Evolutionary conservation across 768 basidiomycete species (phyloP).

Genomic region (Kwoniella heveanensis): DNA sequence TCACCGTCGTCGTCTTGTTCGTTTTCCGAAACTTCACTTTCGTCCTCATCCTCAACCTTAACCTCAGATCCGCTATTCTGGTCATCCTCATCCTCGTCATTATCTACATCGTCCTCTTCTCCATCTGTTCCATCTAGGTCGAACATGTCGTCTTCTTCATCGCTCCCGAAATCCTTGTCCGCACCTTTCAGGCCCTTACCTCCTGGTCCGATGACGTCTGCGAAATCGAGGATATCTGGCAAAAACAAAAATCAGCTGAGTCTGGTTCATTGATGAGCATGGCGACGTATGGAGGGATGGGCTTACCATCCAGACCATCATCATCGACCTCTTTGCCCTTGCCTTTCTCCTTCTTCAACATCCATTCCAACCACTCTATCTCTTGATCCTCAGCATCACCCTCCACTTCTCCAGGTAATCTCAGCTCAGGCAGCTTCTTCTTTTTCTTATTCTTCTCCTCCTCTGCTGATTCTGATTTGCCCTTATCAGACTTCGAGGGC

Average conservation of each 20-base stretch:
- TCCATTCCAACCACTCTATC: slow-evolving; percentile 78
- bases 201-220: slow-evolving; percentile 49
- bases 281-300: too few relatives aligned
- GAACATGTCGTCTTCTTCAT: slow-evolving; percentile 48
- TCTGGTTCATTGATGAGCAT: too few relatives aligned
- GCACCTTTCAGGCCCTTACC: slow-evolving; percentile 30
- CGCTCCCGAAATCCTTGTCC: slow-evolving; percentile 33
- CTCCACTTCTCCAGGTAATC: slow-evolving; percentile 22
- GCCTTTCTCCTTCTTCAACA: slow-evolving; percentile 63
- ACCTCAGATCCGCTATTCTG: slow-evolving; percentile 29
- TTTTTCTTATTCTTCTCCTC: slow-evolving; percentile 31
- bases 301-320: slow-evolving; percentile 81
- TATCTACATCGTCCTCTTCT: slow-evolving; percentile 39
- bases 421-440: slow-evolving; percentile 37
- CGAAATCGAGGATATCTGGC: slow-evolving; percentile 47
- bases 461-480: neutral
- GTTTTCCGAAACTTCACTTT: slow-evolving; percentile 44
- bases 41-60: slow-evolving; percentile 15
- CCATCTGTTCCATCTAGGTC: slow-evolving; percentile 24
- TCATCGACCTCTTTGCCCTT: slow-evolving; percentile 59
- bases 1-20: slow-evolving; percentile 59
- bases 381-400: slow-evolving; percentile 73
- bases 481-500: neutral
- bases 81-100: slow-evolving; percentile 47
- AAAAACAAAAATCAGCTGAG: too few relatives aligned